phyloP scores from a whole-genome alignment of 768 basidiomycete species.

The Suillus fuscotomentosus region DNA sequence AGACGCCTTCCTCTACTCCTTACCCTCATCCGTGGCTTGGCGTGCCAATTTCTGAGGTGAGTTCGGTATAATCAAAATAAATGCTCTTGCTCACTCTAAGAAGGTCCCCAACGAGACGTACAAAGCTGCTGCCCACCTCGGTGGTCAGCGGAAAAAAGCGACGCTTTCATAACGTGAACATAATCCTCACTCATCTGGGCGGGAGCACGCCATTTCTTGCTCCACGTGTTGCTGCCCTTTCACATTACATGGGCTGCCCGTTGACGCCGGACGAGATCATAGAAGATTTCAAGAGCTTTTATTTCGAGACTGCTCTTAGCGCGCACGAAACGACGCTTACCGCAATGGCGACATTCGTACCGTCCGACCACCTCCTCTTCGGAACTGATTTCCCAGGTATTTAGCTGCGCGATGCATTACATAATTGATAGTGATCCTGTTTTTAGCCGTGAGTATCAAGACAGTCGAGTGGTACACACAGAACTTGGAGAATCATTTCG shows the following conservation, averaged over 20 bases:
- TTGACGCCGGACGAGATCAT: conserved; percentile 66
- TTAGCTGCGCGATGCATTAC: conserved; percentile 9
- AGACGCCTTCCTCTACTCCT: conserved; percentile 62
- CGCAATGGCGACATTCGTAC: conserved; percentile 50
- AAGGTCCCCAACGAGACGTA: conserved; percentile 82
- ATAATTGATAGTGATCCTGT: not conserved
- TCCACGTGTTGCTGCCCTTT: conserved; percentile 65
- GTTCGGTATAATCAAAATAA: conserved; percentile 10
- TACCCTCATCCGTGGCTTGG: conserved; percentile 64
- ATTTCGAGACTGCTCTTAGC: conserved; percentile 72
- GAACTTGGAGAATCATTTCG: conserved; percentile 51
- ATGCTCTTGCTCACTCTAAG: conserved; percentile 2
- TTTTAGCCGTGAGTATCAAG: conserved; percentile 53
- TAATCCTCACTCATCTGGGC: conserved; percentile 76
- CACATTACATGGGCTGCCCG: conserved; percentile 66
- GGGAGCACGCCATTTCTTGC: conserved; percentile 66
- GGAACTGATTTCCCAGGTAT: conserved; percentile 79
- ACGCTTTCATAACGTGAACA: conserved; percentile 53
- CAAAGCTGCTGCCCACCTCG: conserved; percentile 77
- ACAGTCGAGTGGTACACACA: conserved; percentile 63
- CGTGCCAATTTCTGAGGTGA: conserved; percentile 66
- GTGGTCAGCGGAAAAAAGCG: conserved; percentile 72
- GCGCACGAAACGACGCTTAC: conserved; percentile 51
- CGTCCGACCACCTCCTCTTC: conserved; percentile 55
- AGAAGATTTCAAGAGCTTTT: conserved; percentile 67